A percentile compares a stretch with the other conserved stretches of the same genome.
These are phyloP conservation scores for Aureobasidium musti DNA, from an alignment of 2,329 filamentous ascomycete species.

Conservation along the genomic window DNA sequence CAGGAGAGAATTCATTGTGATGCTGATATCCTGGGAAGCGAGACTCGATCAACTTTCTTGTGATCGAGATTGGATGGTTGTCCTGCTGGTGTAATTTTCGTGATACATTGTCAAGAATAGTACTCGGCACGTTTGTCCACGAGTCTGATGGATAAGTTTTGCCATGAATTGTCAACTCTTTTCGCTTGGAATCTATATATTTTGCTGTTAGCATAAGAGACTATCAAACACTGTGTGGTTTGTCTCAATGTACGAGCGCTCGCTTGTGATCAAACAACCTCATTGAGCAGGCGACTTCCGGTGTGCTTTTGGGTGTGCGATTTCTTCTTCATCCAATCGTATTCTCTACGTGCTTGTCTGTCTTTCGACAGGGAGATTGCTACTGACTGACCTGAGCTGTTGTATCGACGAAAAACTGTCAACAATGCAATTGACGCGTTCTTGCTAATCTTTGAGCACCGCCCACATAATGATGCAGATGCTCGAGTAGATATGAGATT, in stretches of 20 bases:
- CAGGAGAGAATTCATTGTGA: conserved; percentile 76
- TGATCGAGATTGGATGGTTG: conserved; percentile 88
- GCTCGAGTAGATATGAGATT: background rate
- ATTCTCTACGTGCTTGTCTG: background rate
- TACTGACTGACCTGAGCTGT: conserved; percentile 25
- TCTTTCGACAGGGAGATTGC: background rate
- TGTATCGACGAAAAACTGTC: conserved; percentile 6
- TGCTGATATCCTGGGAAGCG: conserved; percentile 77
- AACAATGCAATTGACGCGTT: background rate
- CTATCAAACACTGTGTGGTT: background rate
- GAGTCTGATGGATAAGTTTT: conserved; percentile 67
- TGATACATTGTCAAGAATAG: conserved; percentile 71
- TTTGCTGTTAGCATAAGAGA: background rate
- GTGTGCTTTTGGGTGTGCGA: too few relatives aligned
- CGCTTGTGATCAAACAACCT: background rate
- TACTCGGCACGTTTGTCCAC: conserved; percentile 82
- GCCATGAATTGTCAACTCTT: conserved; percentile 58
- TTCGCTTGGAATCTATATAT: background rate
- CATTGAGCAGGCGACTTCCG: background rate
- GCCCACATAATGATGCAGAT: background rate
- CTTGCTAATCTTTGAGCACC: background rate
- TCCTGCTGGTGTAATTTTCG: conserved; percentile 85
- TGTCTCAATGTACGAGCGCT: background rate
- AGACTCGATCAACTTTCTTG: conserved; percentile 87
- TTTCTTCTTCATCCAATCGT: too few relatives aligned